These are phyloP conservation scores for Arthrobotrys iridis DNA, from an alignment of 2,329 filamentous ascomycete genomes.

Conservation along the genomic window DNA sequence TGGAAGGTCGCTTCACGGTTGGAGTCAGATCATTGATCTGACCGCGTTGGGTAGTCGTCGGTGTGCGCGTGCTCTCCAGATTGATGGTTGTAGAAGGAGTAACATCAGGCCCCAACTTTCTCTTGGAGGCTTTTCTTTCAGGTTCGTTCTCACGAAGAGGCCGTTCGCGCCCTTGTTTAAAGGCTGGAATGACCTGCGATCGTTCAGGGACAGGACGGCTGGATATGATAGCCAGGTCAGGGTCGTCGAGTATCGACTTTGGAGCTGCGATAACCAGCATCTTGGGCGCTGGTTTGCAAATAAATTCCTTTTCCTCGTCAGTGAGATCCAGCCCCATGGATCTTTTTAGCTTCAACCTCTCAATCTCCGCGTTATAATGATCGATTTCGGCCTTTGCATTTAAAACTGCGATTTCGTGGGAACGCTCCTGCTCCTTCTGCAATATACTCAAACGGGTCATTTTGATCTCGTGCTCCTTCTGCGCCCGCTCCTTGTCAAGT, in stretches of 20 bases:
- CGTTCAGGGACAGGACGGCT: neutral
- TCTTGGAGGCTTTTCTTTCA: neutral
- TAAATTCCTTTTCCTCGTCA: constrained; percentile 5
- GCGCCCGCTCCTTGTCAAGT: constrained; percentile 1
- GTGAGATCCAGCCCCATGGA: constrained; percentile 10
- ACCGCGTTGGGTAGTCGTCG: constrained; percentile 3
- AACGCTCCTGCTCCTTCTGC: constrained; percentile 15
- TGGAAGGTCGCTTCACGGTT: constrained; percentile 1
- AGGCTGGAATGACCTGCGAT: neutral
- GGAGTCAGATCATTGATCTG: constrained; percentile 4
- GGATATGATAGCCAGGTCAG: constrained; percentile 2
- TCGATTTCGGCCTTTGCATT: constrained; percentile 6
- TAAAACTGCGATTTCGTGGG: constrained; percentile 1
- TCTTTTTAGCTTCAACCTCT: neutral
- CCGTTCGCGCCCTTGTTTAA: neutral
- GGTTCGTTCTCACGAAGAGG: no score
- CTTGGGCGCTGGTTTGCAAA: constrained; percentile 8
- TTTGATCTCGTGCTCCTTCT: constrained; percentile 8
- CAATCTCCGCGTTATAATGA: constrained; percentile 1
- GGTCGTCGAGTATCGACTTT: constrained; percentile 1
- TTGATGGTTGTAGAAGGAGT: neutral
- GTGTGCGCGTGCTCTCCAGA: neutral
- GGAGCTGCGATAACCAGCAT: neutral
- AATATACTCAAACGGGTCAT: constrained; percentile 1
- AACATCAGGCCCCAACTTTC: neutral